Evolutionary conservation across 139 green algal genomes (phyloP).

Genomic region (Raphidocelis subcapitata): DNA sequence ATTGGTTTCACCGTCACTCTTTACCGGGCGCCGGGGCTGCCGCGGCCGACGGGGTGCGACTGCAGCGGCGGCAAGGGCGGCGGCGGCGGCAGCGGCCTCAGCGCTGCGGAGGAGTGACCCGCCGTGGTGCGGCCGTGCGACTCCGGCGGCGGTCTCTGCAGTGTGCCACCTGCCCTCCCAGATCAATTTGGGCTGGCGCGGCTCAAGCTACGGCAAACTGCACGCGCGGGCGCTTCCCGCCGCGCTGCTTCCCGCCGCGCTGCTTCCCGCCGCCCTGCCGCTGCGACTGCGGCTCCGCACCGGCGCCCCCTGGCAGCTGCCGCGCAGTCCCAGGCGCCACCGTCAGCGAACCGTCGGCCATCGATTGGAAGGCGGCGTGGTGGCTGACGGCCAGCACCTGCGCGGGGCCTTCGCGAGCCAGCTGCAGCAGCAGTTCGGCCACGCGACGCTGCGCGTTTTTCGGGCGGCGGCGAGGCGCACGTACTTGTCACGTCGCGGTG

Average conservation of each 20-base stretch:
- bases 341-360: slow-evolving; percentile 33
- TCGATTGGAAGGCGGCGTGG: slow-evolving; percentile 38
- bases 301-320: no score
- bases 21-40: slow-evolving; percentile 39
- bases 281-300: no score
- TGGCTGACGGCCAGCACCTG: slow-evolving; percentile 54
- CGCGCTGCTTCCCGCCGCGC: no score
- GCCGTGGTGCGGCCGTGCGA: no score
- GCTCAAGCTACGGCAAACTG: no score
- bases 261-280: no score
- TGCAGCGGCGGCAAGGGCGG: background rate
- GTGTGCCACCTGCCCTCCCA: no score
- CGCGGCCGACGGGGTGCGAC: slow-evolving; percentile 33
- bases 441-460: background rate
- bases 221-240: no score
- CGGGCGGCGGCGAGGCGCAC: background rate
- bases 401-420: slow-evolving; percentile 6
- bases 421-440: slow-evolving; percentile 2
- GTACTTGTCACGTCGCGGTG: background rate
- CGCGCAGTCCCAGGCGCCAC: no score
- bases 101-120: no score
- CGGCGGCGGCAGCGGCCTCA: slow-evolving; percentile 1
- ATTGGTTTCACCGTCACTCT: slow-evolving; percentile 45
- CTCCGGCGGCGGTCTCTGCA: no score
- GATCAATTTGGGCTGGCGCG: no score